phyloP scores from a whole-genome alignment of 78 protist species.

The Dictyostelium purpureum region DNA sequence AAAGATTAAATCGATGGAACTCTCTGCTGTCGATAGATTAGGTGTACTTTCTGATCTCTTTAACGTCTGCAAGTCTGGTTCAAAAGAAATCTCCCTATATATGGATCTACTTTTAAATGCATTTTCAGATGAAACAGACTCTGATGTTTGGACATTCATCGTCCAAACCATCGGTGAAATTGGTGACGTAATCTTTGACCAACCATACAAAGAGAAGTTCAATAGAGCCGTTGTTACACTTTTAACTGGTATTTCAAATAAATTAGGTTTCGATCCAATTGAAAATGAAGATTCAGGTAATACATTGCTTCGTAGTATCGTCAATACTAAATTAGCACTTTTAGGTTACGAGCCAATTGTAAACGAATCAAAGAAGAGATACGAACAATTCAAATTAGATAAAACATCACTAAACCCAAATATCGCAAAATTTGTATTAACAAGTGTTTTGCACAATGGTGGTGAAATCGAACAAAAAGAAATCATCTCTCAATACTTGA shows the following conservation, averaged over 20 bases:
- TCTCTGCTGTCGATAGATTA: slow-evolving; percentile 2
- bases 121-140: background rate
- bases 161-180: background rate
- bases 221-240: background rate
- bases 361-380: slow-evolving; percentile 29
- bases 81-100: background rate
- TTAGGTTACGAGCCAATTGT: background rate
- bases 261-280: background rate
- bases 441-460: slow-evolving; percentile 7
- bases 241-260: background rate
- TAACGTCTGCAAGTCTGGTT: background rate
- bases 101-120: slow-evolving; percentile 30
- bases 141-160: background rate
- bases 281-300: background rate
- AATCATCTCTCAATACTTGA: background rate
- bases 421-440: slow-evolving; percentile 2
- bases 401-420: background rate
- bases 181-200: background rate
- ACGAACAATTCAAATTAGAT: background rate
- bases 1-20: slow-evolving; percentile 10
- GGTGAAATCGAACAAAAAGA: slow-evolving; percentile 21
- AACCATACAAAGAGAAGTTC: background rate
- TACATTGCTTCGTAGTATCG: background rate
- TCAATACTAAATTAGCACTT: background rate
- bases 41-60: background rate